These are phyloP conservation scores for Botrytis aclada DNA, from an alignment of 2,329 filamentous ascomycete genomes.

Conservation along the genomic window DNA sequence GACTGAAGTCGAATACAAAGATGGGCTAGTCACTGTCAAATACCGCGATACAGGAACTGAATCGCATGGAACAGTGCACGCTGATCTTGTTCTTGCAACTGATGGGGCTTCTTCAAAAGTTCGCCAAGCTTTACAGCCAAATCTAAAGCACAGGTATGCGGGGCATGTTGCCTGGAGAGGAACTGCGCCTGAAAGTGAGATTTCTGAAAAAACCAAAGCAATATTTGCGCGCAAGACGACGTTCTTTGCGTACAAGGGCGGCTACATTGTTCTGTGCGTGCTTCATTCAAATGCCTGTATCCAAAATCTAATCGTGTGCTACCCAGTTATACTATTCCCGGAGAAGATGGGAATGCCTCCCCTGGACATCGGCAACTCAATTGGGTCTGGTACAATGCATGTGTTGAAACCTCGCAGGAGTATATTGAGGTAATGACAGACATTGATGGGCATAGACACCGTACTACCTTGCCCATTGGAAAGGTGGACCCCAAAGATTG, in stretches of 20 bases:
- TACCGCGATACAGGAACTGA: neutral
- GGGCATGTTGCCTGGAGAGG: conserved; percentile 11
- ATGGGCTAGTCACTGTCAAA: neutral
- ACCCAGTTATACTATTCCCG: neutral
- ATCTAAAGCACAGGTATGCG: neutral
- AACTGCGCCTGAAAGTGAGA: neutral
- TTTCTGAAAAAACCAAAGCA: neutral
- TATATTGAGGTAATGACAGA: neutral
- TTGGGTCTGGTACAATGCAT: conserved; percentile 8
- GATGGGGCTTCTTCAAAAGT: neutral
- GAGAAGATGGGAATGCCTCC: conserved; percentile 1
- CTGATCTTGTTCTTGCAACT: neutral
- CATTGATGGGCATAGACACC: neutral
- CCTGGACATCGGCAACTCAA: neutral
- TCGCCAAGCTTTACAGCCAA: neutral
- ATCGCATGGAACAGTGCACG: neutral
- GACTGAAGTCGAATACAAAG: neutral
- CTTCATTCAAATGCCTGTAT: too few species aligned
- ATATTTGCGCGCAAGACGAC: neutral
- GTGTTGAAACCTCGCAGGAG: neutral
- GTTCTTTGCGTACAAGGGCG: neutral
- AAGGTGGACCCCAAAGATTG: neutral
- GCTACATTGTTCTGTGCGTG: neutral
- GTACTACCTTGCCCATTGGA: neutral
- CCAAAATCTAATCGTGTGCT: neutral